These are phyloP conservation scores for Clonostachys solani DNA, from an alignment of 2,329 filamentous ascomycete genomes.

Conservation along the genomic window DNA sequence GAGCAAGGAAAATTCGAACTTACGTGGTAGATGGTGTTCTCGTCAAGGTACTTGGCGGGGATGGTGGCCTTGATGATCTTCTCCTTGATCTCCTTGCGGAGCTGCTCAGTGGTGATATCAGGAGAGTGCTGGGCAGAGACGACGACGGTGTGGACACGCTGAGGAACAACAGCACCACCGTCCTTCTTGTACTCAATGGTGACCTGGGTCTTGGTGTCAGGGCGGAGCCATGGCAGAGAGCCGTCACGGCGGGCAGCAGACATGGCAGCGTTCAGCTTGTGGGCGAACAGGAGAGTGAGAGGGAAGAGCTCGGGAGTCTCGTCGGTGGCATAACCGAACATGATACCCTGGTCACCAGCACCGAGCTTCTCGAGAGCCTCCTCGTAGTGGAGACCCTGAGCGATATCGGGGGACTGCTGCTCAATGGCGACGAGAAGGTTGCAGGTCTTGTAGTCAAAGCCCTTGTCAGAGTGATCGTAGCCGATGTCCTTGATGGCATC, in stretches of 20 bases:
- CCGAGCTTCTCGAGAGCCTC: conserved; percentile 96
- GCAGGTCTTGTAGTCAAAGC: conserved; percentile 99
- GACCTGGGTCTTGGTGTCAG: conserved; percentile 99
- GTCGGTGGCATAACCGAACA: conserved; percentile 99
- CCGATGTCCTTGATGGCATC: conserved; percentile 96
- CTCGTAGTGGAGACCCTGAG: conserved; percentile 97
- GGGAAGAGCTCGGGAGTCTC: conserved; percentile 98
- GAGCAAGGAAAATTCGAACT: conserved; percentile 23
- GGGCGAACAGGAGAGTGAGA: conserved; percentile 86
- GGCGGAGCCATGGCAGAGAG: conserved; percentile 86
- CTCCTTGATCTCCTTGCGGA: conserved; percentile 92
- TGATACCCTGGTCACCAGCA: conserved; percentile 99
- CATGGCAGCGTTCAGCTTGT: conserved; percentile 98
- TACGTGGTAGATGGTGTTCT: conserved; percentile 93
- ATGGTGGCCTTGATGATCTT: conserved; percentile 97
- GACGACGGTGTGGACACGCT: conserved; percentile 94
- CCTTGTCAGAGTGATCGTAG: conserved; percentile 95
- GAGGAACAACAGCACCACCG: conserved; percentile 84
- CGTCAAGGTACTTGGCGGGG: conserved; percentile 85
- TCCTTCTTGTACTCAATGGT: conserved; percentile 99
- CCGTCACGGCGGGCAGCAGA: conserved; percentile 83
- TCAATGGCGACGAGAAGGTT: conserved; percentile 98
- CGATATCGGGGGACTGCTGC: conserved; percentile 98
- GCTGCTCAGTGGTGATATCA: conserved; percentile 83
- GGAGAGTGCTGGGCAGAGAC: conserved; percentile 92